Base-by-base conservation (phyloP, 495 filamentous ascomycete genomes). In the Xylaria telfairii region DNA sequence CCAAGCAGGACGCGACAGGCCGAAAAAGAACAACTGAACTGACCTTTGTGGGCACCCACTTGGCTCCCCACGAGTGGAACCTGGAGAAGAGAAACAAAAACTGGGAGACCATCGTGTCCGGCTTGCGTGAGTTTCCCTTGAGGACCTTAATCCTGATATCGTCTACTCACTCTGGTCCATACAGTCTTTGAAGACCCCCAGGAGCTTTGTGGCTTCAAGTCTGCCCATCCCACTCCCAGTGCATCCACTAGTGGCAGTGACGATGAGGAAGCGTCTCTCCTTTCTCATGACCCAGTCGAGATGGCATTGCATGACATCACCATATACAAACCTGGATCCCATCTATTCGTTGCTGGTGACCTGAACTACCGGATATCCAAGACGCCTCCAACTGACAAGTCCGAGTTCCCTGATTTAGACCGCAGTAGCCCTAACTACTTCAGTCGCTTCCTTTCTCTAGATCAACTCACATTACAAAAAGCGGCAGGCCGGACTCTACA, bases 321-420 rank as follows among this genome's bases (percentile, higher is more conserved):
- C 61, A 87, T 98, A 70, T 98, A 93, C 82, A 86, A 87, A 37
- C 89, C 92, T 2, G 86, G 86, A 9, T 87, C 90, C n/a, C 89
- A 95, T 75, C 81, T 97, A 30, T 96, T 98, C 79, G 75, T 99
- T 41, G 89, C 91, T 0, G 96, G 96, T 59, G 96, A 99, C 80
- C 86, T 99, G 64, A 99, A 99, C 83, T 99, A 99, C 82, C 92
- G 96, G 73, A 94, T 95, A 13, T 86, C 87, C 9, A 81, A 87
- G 75, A 83, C 80, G 0, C 77, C 85, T 0, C 96, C 96, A 0
- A 72, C 76, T 0, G 79, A 84, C 2, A 74, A 78, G 0, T 87
- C 82, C 7, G 80, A 82, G 0, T 96, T 90, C 72, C 86, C 86
- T 15, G 81, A 79, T 32, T 88, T 91, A 6, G 89, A 92, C 74